Percentiles rank a stretch among this genome's conserved stretches.
Evolutionary conservation across 805 yeast species (phyloP).

Genomic region (Starmerella gropengiesseri): DNA sequence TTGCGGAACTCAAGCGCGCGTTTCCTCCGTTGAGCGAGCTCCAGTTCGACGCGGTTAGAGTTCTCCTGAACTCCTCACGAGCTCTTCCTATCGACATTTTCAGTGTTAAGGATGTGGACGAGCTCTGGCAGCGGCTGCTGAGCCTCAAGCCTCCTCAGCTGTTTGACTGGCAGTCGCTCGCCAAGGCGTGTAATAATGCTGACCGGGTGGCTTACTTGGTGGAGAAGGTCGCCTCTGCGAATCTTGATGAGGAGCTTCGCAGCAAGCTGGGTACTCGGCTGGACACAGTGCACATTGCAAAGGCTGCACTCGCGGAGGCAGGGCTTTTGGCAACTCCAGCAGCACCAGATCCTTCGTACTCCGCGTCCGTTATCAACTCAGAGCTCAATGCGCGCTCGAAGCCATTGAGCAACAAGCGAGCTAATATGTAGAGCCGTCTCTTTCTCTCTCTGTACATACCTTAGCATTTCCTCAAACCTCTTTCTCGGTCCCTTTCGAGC

Average conservation of each 20-base stretch:
- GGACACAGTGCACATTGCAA: slow-evolving; percentile 1
- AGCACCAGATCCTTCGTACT: not conserved
- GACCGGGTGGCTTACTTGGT: slow-evolving; percentile 15
- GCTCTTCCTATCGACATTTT: slow-evolving; percentile 9
- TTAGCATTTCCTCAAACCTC: no score
- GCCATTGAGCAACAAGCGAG: not conserved
- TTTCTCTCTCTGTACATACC: no score
- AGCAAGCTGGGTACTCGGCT: not conserved
- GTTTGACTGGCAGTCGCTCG: slow-evolving; percentile 23
- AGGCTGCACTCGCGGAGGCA: not conserved
- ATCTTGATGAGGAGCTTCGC: not conserved
- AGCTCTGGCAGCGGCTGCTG: slow-evolving; percentile 18
- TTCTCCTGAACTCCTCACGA: slow-evolving; percentile 19
- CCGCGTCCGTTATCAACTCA: slow-evolving; percentile 3
- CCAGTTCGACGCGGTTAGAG: slow-evolving; percentile 20
- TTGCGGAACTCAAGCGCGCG: slow-evolving; percentile 13
- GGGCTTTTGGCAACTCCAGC: not conserved
- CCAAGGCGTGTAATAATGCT: slow-evolving; percentile 20
- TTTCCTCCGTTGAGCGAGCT: slow-evolving; percentile 1
- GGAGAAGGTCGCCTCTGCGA: not conserved
- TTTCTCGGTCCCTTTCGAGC: no score
- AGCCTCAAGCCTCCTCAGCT: slow-evolving; percentile 13
- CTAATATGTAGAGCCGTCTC: no score
- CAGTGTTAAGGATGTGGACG: slow-evolving; percentile 5
- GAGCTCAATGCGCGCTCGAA: slow-evolving; percentile 8